A percentile compares a stretch with the other conserved stretches of the same genome.
Conservation (phyloP, 2,329 filamentous ascomycete species). For the Pestalotiopsis sp. region DNA sequence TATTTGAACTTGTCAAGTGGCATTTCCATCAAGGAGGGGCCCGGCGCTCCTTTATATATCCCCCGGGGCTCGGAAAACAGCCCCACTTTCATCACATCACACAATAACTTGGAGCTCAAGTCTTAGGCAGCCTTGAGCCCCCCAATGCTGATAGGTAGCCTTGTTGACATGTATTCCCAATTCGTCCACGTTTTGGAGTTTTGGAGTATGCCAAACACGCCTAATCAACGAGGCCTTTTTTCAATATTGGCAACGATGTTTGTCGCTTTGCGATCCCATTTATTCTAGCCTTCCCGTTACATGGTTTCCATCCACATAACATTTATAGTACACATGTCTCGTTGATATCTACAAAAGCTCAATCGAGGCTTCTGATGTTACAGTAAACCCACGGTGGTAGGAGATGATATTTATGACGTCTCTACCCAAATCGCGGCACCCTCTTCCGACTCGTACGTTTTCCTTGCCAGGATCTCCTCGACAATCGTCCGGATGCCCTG, state of each 20-base stretch:
- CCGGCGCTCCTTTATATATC: slow-evolving; percentile 39
- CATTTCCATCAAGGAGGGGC: slow-evolving; percentile 17
- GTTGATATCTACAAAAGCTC: slow-evolving; percentile 5
- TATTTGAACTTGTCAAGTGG: slow-evolving; percentile 15
- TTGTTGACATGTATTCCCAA: neutral
- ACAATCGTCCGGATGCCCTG: slow-evolving; percentile 73
- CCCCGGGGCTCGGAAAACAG: slow-evolving; percentile 11
- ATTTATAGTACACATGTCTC: slow-evolving; percentile 5
- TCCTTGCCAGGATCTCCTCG: slow-evolving; percentile 67
- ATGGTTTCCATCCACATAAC: neutral
- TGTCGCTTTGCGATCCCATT: neutral
- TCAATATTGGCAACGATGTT: neutral
- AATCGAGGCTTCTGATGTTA: slow-evolving; percentile 6
- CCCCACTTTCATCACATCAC: slow-evolving; percentile 10
- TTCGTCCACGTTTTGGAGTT: neutral
- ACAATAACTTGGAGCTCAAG: neutral
- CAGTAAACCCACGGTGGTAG: neutral
- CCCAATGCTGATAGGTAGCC: slow-evolving; percentile 3
- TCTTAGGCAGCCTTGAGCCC: neutral
- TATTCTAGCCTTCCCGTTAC: neutral
- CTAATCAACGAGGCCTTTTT: neutral
- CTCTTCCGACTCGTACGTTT: slow-evolving; percentile 51
- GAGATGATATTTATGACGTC: neutral
- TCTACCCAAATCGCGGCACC: slow-evolving; percentile 35
- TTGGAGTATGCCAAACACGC: neutral